phyloP scores from a whole-genome alignment of 805 yeast species.

The Kuraishia floccosa region DNA sequence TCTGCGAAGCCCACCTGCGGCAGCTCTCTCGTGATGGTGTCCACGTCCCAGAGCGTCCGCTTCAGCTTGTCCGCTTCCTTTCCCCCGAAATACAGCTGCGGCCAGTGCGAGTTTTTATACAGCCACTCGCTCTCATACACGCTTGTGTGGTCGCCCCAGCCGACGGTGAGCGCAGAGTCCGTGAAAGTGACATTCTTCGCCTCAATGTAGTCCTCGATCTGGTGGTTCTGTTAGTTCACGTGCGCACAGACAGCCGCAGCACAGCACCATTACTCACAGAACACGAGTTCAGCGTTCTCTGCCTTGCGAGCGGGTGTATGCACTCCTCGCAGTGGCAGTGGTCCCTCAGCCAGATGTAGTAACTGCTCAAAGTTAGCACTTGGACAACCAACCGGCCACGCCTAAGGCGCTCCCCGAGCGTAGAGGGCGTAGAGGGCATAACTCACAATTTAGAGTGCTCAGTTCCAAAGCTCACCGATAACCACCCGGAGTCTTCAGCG shows the following conservation, averaged over 20 bases:
- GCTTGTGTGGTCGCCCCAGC: slow-evolving; percentile 25
- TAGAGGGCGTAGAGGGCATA: too few relatives aligned
- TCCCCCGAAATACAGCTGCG: slow-evolving; percentile 25
- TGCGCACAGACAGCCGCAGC: slow-evolving; percentile 6
- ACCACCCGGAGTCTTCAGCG: too few relatives aligned
- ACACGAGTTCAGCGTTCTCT: slow-evolving; percentile 46
- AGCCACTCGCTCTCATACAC: slow-evolving; percentile 29
- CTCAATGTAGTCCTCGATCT: slow-evolving; percentile 9
- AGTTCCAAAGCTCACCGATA: too few relatives aligned
- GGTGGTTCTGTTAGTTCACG: slow-evolving; percentile 4
- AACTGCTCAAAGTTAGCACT: slow-evolving; percentile 9
- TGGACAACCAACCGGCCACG: too few relatives aligned
- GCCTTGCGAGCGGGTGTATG: slow-evolving; percentile 44
- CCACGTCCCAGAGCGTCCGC: slow-evolving; percentile 31
- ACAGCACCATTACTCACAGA: slow-evolving; percentile 19
- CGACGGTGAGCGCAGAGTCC: slow-evolving; percentile 20
- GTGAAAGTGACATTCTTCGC: slow-evolving; percentile 5
- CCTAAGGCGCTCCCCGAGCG: too few relatives aligned
- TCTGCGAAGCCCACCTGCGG: slow-evolving; percentile 38
- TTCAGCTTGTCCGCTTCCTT: slow-evolving; percentile 15
- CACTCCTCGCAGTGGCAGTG: slow-evolving; percentile 48
- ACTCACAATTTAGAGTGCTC: too few relatives aligned
- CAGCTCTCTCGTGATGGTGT: slow-evolving; percentile 22
- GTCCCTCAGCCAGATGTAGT: slow-evolving; percentile 55
- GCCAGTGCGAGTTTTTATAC: slow-evolving; percentile 38